phyloP scores from a whole-genome alignment of 345 rosid genomes.

The Gossypium raimondii region DNA sequence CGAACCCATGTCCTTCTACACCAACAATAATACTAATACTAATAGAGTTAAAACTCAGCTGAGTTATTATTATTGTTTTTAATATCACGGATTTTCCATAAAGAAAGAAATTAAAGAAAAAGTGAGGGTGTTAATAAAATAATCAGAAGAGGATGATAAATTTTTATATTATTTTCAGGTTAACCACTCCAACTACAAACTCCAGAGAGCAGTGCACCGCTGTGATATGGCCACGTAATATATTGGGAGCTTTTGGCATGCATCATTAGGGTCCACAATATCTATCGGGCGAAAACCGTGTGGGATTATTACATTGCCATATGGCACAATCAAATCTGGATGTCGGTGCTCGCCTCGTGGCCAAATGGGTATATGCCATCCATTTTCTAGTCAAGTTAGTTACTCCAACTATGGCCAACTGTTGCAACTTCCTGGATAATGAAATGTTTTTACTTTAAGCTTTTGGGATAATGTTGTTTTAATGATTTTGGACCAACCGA shows the following conservation, averaged over 20 bases:
- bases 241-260: not conserved
- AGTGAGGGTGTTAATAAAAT: not conserved
- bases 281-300: not conserved
- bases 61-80: too few relatives aligned
- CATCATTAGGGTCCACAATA: constrained; percentile 8
- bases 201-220: not conserved
- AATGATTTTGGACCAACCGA: not conserved
- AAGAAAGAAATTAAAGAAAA: not conserved
- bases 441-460: too few relatives aligned
- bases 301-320: not conserved
- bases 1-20: accelerated
- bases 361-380: not conserved
- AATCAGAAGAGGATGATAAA: not conserved
- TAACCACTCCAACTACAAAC: not conserved
- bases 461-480: not conserved
- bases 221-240: not conserved
- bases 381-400: constrained; percentile 20
- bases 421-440: not conserved
- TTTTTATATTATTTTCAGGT: not conserved
- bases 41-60: too few relatives aligned
- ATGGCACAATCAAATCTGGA: not conserved
- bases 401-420: constrained; percentile 2
- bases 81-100: not conserved
- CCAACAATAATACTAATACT: accelerated
- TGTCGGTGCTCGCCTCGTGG: constrained; percentile 12